A percentile compares a stretch with the other conserved stretches of the same genome.
These are phyloP conservation scores for Crotalaria pallida DNA, from an alignment of 306 rosid genomes.

Conservation along the genomic window DNA sequence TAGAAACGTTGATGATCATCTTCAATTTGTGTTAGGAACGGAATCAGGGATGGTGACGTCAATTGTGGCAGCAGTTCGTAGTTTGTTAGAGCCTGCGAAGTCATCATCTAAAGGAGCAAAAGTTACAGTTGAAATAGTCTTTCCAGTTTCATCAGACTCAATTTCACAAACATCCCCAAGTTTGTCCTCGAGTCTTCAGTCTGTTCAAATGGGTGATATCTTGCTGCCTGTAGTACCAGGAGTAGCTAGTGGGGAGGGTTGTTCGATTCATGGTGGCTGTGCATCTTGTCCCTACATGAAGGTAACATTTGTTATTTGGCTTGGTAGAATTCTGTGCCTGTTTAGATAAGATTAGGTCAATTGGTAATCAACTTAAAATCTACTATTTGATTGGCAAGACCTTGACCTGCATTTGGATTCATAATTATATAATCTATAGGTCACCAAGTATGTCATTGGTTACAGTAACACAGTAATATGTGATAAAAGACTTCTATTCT, in stretches of 20 bases:
- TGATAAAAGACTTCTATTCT: background rate
- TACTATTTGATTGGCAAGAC: background rate
- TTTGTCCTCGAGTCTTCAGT: slow-evolving; percentile 32
- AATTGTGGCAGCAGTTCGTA: slow-evolving; percentile 74
- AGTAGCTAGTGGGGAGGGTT: slow-evolving; percentile 86
- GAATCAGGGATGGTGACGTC: slow-evolving; percentile 98
- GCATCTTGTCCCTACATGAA: slow-evolving; percentile 99
- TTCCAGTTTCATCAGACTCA: slow-evolving; percentile 95
- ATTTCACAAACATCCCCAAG: slow-evolving; percentile 57
- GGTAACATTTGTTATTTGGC: slow-evolving; percentile 38
- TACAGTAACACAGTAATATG: background rate
- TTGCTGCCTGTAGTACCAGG: slow-evolving; percentile 76
- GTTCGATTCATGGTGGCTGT: slow-evolving; percentile 93
- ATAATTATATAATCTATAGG: background rate
- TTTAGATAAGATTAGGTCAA: slow-evolving; percentile 6
- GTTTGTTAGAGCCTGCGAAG: slow-evolving; percentile 50
- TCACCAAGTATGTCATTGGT: background rate
- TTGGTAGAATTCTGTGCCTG: background rate
- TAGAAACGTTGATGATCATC: slow-evolving; percentile 74
- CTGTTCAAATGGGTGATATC: slow-evolving; percentile 42
- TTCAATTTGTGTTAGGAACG: slow-evolving; percentile 89
- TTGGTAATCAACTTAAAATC: background rate
- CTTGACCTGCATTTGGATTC: background rate
- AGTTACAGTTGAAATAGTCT: slow-evolving; percentile 77
- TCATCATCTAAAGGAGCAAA: slow-evolving; percentile 44